Evolutionary conservation across 805 yeast species (phyloP).

Genomic region (Ogataea methanolica): DNA sequence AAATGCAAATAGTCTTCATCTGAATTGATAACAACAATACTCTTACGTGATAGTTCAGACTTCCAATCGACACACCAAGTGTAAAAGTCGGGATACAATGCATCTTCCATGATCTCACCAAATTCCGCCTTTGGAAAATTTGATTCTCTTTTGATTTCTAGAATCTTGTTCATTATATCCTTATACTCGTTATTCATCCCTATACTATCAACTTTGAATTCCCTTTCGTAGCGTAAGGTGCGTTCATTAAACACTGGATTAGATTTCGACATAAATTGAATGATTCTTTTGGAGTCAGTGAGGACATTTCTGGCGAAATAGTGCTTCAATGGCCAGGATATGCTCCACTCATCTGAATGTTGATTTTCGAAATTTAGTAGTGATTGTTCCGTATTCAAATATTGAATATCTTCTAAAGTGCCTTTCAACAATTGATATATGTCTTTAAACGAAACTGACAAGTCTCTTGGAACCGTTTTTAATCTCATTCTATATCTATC

Average conservation of each 20-base stretch:
- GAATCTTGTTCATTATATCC: slow-evolving; percentile 7
- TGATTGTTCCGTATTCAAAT: slow-evolving; percentile 3
- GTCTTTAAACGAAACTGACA: slow-evolving; percentile 7
- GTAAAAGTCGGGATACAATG: slow-evolving; percentile 13
- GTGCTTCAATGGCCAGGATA: slow-evolving; percentile 5
- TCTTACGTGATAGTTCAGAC: slow-evolving; percentile 3
- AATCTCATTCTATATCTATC: slow-evolving; percentile 7
- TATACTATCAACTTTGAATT: neutral
- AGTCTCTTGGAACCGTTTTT: slow-evolving; percentile 5
- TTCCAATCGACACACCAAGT: slow-evolving; percentile 13
- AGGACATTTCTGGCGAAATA: slow-evolving; percentile 12
- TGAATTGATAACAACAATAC: slow-evolving; percentile 3
- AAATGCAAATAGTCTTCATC: slow-evolving; percentile 9
- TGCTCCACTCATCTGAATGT: slow-evolving; percentile 7
- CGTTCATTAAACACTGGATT: slow-evolving; percentile 3
- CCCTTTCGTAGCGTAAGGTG: slow-evolving; percentile 5
- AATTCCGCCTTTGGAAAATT: slow-evolving; percentile 5
- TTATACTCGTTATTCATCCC: neutral
- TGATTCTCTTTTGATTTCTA: slow-evolving; percentile 8
- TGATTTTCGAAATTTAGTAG: slow-evolving; percentile 9
- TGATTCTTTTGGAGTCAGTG: slow-evolving; percentile 7
- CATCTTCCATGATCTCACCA: slow-evolving; percentile 2
- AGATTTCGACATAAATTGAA: slow-evolving; percentile 8
- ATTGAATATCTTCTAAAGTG: slow-evolving; percentile 9
- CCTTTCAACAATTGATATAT: slow-evolving; percentile 8